Evolutionary conservation across 257 asterid genomes (phyloP).

Genomic region (Henckelia pumila): DNA sequence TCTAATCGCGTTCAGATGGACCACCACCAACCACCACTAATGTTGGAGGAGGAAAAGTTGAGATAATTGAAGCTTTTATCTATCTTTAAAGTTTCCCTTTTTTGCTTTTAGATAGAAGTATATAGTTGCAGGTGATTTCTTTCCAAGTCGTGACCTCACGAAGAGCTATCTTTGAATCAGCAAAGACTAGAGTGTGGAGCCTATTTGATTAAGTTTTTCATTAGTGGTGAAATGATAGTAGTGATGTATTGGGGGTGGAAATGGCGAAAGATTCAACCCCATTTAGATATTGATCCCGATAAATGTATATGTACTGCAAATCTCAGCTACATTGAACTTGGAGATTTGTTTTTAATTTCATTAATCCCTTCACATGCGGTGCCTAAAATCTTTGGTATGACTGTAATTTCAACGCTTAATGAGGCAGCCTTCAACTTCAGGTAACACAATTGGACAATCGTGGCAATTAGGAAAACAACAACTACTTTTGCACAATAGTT

Average conservation of each 20-base stretch:
- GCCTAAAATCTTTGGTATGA: slow-evolving; percentile 10
- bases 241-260: neutral
- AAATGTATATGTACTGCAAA: slow-evolving; percentile 11
- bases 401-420: slow-evolving; percentile 3
- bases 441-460: slow-evolving; percentile 1
- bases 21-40: slow-evolving; percentile 22
- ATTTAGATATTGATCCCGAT: too few species aligned
- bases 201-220: neutral
- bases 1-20: neutral
- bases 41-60: slow-evolving; percentile 12
- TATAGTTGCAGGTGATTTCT: slow-evolving; percentile 12
- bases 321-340: neutral
- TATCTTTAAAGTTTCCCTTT: neutral
- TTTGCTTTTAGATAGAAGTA: neutral
- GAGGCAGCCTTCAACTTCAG: slow-evolving; percentile 27
- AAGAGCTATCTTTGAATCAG: slow-evolving; percentile 21
- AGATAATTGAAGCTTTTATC: slow-evolving; percentile 16
- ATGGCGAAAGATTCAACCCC: neutral
- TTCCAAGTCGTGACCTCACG: slow-evolving; percentile 25
- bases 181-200: neutral
- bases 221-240: neutral
- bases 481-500: neutral
- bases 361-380: neutral
- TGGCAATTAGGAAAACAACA: too few species aligned
- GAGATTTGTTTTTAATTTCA: neutral